Percentiles rank a stretch among this genome's conserved stretches.
phyloP scores from a whole-genome alignment of 1,284 basidiomycete genomes.

The Malassezia arunalokei region DNA sequence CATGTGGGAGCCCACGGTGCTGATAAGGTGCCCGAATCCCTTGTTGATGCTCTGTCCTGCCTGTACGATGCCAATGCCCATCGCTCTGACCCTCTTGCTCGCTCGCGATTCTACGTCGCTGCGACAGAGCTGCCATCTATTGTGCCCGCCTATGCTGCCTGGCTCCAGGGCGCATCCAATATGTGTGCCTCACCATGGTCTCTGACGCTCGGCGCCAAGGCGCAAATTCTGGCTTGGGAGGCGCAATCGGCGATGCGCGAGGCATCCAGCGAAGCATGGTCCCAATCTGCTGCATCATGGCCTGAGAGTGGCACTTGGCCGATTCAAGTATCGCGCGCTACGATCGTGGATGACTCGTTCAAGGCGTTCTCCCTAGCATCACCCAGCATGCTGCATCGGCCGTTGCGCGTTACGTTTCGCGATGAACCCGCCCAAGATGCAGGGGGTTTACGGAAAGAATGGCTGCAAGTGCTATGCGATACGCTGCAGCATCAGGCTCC shows the following conservation, averaged over 20 bases:
- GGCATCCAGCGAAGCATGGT: conserved; percentile 22
- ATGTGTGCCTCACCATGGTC: conserved; percentile 17
- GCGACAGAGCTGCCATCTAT: conserved; percentile 1
- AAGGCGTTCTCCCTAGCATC: conserved; percentile 10
- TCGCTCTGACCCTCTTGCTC: background rate
- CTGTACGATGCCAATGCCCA: background rate
- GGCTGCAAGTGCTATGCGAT: conserved; percentile 22
- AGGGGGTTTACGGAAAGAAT: conserved; percentile 29
- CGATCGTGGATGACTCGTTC: conserved; percentile 9
- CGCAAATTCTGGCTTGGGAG: conserved; percentile 19
- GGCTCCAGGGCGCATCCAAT: background rate
- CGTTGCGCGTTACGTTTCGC: conserved; percentile 23
- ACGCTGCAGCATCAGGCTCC: conserved; percentile 1
- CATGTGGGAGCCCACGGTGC: background rate
- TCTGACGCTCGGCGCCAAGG: conserved; percentile 25
- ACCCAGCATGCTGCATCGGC: background rate
- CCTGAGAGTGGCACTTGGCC: background rate
- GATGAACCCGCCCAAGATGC: conserved; percentile 28
- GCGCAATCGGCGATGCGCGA: conserved; percentile 13
- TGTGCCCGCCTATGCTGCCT: conserved; percentile 4
- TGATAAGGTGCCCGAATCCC: background rate
- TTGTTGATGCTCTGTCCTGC: background rate
- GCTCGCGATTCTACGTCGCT: background rate
- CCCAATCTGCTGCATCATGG: background rate
- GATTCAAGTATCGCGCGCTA: conserved; percentile 2